phyloP scores from a whole-genome alignment of 495 filamentous ascomycete genomes.

The Penicillium malachiteum region DNA sequence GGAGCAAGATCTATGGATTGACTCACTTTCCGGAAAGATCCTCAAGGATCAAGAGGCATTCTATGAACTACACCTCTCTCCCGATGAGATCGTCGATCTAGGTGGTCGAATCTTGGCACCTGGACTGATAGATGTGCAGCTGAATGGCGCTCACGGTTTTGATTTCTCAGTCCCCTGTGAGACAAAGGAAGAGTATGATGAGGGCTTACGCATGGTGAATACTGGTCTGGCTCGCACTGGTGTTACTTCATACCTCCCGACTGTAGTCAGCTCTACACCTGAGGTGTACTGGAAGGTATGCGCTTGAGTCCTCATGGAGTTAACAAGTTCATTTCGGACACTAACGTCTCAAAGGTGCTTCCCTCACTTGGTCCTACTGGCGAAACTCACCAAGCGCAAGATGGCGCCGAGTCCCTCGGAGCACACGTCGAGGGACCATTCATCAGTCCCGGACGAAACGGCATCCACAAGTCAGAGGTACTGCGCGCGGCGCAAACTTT shows the following conservation, averaged over 20 bases:
- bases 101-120: slow-evolving; percentile 76
- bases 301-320: neutral
- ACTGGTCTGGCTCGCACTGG: slow-evolving; percentile 67
- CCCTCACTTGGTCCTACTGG: slow-evolving; percentile 71
- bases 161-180: slow-evolving; percentile 78
- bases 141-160: slow-evolving; percentile 84
- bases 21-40: slow-evolving; percentile 72
- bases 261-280: slow-evolving; percentile 61
- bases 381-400: slow-evolving; percentile 35
- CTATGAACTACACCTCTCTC: slow-evolving; percentile 61
- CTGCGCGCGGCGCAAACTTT: slow-evolving; percentile 54
- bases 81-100: slow-evolving; percentile 62
- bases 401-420: slow-evolving; percentile 77
- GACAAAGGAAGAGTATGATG: slow-evolving; percentile 59
- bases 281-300: slow-evolving; percentile 66
- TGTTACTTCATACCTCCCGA: slow-evolving; percentile 82
- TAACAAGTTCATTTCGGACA: neutral
- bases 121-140: slow-evolving; percentile 80
- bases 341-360: slow-evolving; percentile 51
- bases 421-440: slow-evolving; percentile 87
- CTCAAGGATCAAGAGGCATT: slow-evolving; percentile 71
- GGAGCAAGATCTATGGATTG: slow-evolving; percentile 76
- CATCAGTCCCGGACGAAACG: slow-evolving; percentile 68
- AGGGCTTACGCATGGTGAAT: slow-evolving; percentile 66
- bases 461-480: slow-evolving; percentile 67